Percentiles rank a stretch among this genome's conserved stretches.
phyloP scores from a whole-genome alignment of 257 asterid species.

The Linderniella brevidens region DNA sequence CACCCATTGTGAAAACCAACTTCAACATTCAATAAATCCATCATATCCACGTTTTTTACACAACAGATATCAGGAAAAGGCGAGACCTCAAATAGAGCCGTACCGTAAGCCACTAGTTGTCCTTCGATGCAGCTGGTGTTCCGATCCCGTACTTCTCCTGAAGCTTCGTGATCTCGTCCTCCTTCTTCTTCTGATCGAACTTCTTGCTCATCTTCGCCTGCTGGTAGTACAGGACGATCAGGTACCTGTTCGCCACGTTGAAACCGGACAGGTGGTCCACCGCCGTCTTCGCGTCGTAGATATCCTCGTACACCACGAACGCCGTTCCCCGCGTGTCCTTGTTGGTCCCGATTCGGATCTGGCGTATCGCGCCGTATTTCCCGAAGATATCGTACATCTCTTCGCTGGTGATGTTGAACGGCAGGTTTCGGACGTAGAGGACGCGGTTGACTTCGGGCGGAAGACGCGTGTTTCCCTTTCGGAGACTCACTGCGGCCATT shows the following conservation, averaged over 20 bases:
- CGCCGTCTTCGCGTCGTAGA: constrained; percentile 58
- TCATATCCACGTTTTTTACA: too few relatives aligned
- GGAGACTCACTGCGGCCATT: constrained; percentile 47
- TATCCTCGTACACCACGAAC: constrained; percentile 54
- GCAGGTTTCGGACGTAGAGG: constrained; percentile 47
- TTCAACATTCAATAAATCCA: too few relatives aligned
- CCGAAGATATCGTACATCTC: constrained; percentile 75
- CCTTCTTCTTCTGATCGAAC: constrained; percentile 61
- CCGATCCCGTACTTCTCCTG: constrained; percentile 52
- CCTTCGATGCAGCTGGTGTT: constrained; percentile 21
- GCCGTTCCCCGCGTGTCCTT: constrained; percentile 73
- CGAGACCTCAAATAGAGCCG: too few relatives aligned
- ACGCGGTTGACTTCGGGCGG: constrained; percentile 67
- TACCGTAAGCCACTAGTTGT: constrained; percentile 20
- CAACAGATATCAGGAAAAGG: too few relatives aligned
- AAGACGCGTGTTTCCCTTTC: constrained; percentile 50
- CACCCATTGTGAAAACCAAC: too few relatives aligned
- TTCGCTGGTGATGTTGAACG: constrained; percentile 63
- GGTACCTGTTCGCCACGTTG: constrained; percentile 55
- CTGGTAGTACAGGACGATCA: constrained; percentile 56
- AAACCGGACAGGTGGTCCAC: constrained; percentile 65
- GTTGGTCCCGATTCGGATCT: constrained; percentile 47
- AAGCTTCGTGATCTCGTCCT: constrained; percentile 41
- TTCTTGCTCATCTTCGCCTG: constrained; percentile 70
- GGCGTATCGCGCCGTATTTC: constrained; percentile 53